phyloP scores from a whole-genome alignment of 1,284 basidiomycete genomes.

The Ceratobasidium sp. region DNA sequence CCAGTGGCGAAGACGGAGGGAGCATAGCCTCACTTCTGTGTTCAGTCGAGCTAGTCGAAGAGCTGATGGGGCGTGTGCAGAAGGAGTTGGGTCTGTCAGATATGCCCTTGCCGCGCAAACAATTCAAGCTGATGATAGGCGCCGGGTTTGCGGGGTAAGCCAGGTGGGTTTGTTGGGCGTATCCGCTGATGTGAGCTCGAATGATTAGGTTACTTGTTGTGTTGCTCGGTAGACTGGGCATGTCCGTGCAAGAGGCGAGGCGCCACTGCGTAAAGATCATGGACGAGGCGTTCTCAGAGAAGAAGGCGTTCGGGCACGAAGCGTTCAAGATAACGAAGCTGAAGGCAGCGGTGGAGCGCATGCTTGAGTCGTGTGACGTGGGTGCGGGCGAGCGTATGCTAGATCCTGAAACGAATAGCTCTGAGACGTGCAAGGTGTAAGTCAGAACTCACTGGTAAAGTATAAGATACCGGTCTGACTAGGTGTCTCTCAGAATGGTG shows the following conservation, averaged over 20 bases:
- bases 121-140: slow-evolving; percentile 13
- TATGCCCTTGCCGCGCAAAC: background rate
- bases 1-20: background rate
- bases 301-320: background rate
- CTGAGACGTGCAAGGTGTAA: slow-evolving; percentile 9
- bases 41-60: background rate
- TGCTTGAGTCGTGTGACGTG: background rate
- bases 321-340: slow-evolving; percentile 8
- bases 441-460: background rate
- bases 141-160: background rate
- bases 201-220: background rate
- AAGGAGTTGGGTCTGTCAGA: background rate
- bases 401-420: background rate
- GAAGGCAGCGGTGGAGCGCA: background rate
- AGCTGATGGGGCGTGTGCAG: background rate
- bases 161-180: too few relatives aligned
- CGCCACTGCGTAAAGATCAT: background rate
- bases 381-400: background rate
- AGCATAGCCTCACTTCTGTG: background rate
- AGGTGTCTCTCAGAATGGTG: background rate
- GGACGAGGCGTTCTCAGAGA: slow-evolving; percentile 12
- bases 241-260: background rate
- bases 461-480: background rate
- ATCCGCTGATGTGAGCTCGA: background rate
- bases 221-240: background rate